These are phyloP conservation scores for Prosopis cineraria DNA, from an alignment of 306 rosid species.

Conservation along the genomic window DNA sequence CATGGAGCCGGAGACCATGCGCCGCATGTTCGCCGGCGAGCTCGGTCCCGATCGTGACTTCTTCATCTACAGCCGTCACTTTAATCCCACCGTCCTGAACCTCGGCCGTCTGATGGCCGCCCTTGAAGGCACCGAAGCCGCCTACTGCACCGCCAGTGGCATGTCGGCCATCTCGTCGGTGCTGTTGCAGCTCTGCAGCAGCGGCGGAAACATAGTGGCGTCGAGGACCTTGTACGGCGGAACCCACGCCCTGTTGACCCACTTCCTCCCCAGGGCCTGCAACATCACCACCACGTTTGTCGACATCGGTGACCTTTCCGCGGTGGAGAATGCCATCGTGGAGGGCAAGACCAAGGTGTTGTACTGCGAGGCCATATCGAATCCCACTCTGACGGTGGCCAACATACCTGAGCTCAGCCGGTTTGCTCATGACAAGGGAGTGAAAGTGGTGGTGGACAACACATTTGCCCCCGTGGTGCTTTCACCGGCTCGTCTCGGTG, in stretches of 20 bases:
- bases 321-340: slow-evolving; percentile 58
- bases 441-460: slow-evolving; percentile 89
- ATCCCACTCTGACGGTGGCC: slow-evolving; percentile 78
- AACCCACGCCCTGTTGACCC: slow-evolving; percentile 80
- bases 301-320: slow-evolving; percentile 51
- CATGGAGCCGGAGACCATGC: slow-evolving; percentile 94
- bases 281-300: slow-evolving; percentile 69
- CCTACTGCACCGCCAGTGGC: slow-evolving; percentile 93
- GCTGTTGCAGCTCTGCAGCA: slow-evolving; percentile 63
- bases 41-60: slow-evolving; percentile 85
- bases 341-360: slow-evolving; percentile 74
- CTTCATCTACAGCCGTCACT: slow-evolving; percentile 97
- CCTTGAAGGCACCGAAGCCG: slow-evolving; percentile 88
- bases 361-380: slow-evolving; percentile 72
- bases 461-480: slow-evolving; percentile 90
- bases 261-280: slow-evolving; percentile 68
- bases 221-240: slow-evolving; percentile 74
- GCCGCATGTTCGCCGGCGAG: slow-evolving; percentile 88
- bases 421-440: slow-evolving; percentile 62
- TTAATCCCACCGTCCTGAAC: slow-evolving; percentile 86
- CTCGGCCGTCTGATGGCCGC: slow-evolving; percentile 94
- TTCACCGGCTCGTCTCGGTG: slow-evolving; percentile 84
- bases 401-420: slow-evolving; percentile 69
- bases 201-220: slow-evolving; percentile 76
- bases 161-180: slow-evolving; percentile 83